Evolutionary conservation across 495 filamentous ascomycete species (phyloP), one percentile per base, ranked within the genome.

Genomic region (Trichoderma asperelloides): DNA sequence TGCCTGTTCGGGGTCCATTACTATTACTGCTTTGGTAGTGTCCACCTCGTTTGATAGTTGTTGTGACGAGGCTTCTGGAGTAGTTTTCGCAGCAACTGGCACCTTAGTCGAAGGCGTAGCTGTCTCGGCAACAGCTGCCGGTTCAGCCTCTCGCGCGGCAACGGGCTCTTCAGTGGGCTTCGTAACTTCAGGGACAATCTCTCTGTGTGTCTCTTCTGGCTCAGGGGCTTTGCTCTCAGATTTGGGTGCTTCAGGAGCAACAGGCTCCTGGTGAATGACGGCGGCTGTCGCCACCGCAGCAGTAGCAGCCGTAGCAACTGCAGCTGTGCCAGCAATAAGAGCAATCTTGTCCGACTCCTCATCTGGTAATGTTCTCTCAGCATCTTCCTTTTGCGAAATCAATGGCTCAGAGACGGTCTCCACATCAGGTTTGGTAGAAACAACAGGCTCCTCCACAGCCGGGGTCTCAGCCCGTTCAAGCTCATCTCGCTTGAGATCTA

Each of bases 391-490:
- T 15, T 60, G 55, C 30, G 55, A 60, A 60, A 25, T 23, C 55
- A 60, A 21, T 25, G 55, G 55, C 55, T 60, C 55, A 30, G 55
- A 28, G 23, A 60, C 55, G 55, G 55, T 25, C 55, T 60, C 55
- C 55, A 60, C 55, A 60, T 60, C 55, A 30, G 55, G 25, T 60
- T 60, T 60, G 55, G 55, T 5, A 60, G 55, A 60, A 60, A 28
- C 55, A 60, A 30, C 55, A 60, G 55, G 55, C 55, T 13, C 55
- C 55, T 60, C 55, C 9, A 60, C 27, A 21, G 55, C 55, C 25
- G 55, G 55, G 27, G 55, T 60, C 7, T 64, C 37, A 64, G 63
- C 63, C 63, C 21, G 39, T 45, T 21, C 40, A 64, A n/a, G 63
- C 30, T 64, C 63, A n/a, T 45, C 33, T 23, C 11, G 12, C 63